phyloP scores from a whole-genome alignment of 1,139 yeast genomes.

The Ogataea hybrid region DNA sequence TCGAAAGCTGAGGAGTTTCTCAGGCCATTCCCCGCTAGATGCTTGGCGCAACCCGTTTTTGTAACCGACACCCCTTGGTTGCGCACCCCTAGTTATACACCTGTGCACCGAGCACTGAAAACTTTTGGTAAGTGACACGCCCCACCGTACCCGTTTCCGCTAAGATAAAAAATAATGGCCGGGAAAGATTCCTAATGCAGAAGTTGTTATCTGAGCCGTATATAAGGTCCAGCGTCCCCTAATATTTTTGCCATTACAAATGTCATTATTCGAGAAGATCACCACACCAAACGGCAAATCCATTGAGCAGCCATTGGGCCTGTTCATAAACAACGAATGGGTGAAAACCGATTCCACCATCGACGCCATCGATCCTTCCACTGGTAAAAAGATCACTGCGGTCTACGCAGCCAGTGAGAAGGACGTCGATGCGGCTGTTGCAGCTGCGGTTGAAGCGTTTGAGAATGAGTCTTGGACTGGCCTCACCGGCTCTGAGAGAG shows the following conservation, averaged over 20 bases:
- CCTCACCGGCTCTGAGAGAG: conserved; percentile 45
- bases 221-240: background rate
- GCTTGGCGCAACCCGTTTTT: background rate
- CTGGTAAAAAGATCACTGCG: conserved; percentile 62
- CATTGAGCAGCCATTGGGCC: conserved; percentile 68
- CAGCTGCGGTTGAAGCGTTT: conserved; percentile 58
- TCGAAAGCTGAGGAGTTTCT: background rate
- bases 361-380: conserved; percentile 51
- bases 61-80: background rate
- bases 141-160: background rate
- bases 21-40: background rate
- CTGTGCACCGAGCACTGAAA: background rate
- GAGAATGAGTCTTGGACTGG: conserved; percentile 41
- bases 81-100: background rate
- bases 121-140: background rate
- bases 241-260: background rate
- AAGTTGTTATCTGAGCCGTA: background rate
- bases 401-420: conserved; percentile 65
- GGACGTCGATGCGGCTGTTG: conserved; percentile 64
- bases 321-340: conserved; percentile 78
- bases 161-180: conserved; percentile 1
- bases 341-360: conserved; percentile 52
- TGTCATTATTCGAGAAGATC: conserved; percentile 35
- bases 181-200: conserved; percentile 4
- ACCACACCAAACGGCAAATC: conserved; percentile 61